Conservation (phyloP, 495 filamentous ascomycete species). For the Xylaria grammica region DNA sequence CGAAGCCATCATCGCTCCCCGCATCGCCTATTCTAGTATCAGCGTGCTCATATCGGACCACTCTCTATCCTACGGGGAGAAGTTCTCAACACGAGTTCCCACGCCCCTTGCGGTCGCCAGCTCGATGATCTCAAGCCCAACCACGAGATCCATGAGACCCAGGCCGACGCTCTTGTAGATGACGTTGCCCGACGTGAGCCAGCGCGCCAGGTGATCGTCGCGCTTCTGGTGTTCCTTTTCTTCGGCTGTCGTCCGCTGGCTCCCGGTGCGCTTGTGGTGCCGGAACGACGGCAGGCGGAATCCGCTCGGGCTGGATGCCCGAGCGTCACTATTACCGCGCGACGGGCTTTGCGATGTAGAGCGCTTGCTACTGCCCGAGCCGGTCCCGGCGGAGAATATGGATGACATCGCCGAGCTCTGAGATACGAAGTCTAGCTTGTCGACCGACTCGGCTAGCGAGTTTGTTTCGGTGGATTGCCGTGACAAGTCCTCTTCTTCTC, state of each 20-base stretch:
- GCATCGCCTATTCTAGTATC: neutral
- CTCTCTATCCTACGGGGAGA: conserved; percentile 48
- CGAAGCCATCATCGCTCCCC: no score
- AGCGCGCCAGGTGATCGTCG: conserved; percentile 65
- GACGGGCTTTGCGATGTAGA: conserved; percentile 36
- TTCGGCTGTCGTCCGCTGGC: conserved; percentile 7
- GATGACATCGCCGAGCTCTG: conserved; percentile 35
- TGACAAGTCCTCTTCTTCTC: conserved; percentile 34
- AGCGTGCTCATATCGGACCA: neutral
- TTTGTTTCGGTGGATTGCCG: conserved; percentile 30
- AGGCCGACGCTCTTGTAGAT: conserved; percentile 85
- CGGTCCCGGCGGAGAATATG: conserved; percentile 30
- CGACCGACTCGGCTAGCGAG: conserved; percentile 31
- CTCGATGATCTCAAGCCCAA: conserved; percentile 75
- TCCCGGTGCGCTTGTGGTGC: conserved; percentile 12
- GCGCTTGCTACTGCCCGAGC: conserved; percentile 26
- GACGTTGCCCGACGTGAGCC: conserved; percentile 82
- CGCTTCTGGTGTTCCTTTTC: conserved; percentile 40
- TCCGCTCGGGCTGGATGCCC: conserved; percentile 24
- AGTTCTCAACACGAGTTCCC: conserved; percentile 73
- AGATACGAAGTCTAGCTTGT: conserved; percentile 36
- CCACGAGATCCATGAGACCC: conserved; percentile 79
- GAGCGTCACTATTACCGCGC: conserved; percentile 20
- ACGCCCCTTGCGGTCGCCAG: conserved; percentile 74
- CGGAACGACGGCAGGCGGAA: conserved; percentile 9